Conservation (phyloP, 2,329 filamentous ascomycete species). For the Colletotrichum phormii region DNA sequence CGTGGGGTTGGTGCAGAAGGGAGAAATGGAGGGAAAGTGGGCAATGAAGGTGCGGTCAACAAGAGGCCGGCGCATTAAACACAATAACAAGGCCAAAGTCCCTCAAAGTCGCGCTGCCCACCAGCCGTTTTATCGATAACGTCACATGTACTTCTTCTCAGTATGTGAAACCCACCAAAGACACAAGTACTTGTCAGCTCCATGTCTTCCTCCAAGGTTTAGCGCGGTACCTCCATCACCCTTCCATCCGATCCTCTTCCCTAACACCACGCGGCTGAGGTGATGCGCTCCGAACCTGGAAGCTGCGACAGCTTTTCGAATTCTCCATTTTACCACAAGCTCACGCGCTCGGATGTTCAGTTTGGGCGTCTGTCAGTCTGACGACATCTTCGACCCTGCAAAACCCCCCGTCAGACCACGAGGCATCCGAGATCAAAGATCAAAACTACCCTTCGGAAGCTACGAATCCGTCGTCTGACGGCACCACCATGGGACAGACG, state of each 20-base stretch:
- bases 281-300: constrained; percentile 15
- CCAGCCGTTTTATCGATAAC: constrained; percentile 19
- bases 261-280: constrained; percentile 33
- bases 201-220: not conserved
- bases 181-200: constrained; percentile 21
- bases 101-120: constrained; percentile 20
- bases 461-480: not conserved
- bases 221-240: constrained; percentile 25
- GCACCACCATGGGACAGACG: not conserved
- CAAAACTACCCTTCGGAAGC: not conserved
- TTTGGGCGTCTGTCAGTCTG: constrained; percentile 31
- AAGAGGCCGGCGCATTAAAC: constrained; percentile 35
- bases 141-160: not conserved
- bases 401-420: not conserved
- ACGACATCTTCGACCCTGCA: constrained; percentile 17
- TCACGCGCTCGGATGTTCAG: constrained; percentile 30
- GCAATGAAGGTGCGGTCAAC: constrained; percentile 40
- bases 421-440: not conserved
- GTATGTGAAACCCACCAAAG: not conserved
- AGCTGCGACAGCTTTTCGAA: constrained; percentile 13
- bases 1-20: constrained; percentile 53
- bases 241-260: constrained; percentile 19
- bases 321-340: constrained; percentile 6
- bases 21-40: constrained; percentile 40
- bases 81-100: constrained; percentile 35